phyloP scores from a whole-genome alignment of 1,139 yeast species.

The Lodderomyces margitis region DNA sequence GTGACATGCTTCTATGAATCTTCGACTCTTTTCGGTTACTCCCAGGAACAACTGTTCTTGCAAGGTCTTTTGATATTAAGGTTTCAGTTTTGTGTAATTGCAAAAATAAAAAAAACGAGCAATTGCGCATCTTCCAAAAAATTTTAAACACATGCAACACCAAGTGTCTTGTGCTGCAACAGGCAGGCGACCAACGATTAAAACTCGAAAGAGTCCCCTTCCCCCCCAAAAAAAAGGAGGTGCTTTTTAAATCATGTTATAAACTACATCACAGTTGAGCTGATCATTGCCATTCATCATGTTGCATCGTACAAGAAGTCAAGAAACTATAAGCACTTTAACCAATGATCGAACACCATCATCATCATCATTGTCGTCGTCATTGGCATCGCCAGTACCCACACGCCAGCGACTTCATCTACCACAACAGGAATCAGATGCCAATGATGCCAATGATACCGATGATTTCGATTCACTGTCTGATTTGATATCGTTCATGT shows the following conservation, averaged over 20 bases:
- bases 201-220: too few relatives aligned
- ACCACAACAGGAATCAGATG: constrained; percentile 6
- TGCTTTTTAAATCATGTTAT: too few relatives aligned
- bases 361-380: background rate
- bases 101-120: background rate
- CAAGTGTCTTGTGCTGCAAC: background rate
- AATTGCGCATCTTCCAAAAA: background rate
- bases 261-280: too few relatives aligned
- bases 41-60: too few relatives aligned
- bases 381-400: background rate
- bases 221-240: too few relatives aligned
- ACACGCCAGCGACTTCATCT: background rate
- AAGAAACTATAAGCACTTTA: constrained; percentile 15
- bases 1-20: too few relatives aligned
- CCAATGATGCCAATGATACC: constrained; percentile 3
- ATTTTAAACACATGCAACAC: background rate
- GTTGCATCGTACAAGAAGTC: constrained; percentile 12
- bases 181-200: too few relatives aligned
- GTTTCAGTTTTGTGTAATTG: background rate
- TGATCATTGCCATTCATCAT: constrained; percentile 1
- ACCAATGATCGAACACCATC: constrained; percentile 8
- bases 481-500: constrained; percentile 22
- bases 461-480: constrained; percentile 6
- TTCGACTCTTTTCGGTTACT: too few relatives aligned
- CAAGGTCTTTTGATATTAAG: background rate